Evolutionary conservation across 768 basidiomycete species (phyloP), one percentile per base, ranked within the genome.

Genomic region (Pleurotus platypus): DNA sequence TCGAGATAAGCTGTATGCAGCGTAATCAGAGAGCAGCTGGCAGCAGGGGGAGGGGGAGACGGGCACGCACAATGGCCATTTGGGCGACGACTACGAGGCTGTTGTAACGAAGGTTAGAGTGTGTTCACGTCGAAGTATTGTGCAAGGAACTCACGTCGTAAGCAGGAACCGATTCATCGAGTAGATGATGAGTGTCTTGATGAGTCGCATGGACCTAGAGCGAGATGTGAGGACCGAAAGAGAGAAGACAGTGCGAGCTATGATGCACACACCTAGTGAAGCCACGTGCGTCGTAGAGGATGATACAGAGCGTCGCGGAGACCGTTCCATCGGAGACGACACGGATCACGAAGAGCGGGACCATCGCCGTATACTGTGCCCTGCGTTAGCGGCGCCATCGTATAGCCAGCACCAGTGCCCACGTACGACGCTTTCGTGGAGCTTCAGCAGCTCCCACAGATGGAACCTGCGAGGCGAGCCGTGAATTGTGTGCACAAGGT

Each of bases 391-490:
- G 16, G 15, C 6, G 1, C 15, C 26, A 7, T 27, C 27, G 13
- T 27, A 15, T 35, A 39, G 39, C 11, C 26, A 6, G 50, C 16
- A 18, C 18, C n/a, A 35, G 8, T 11, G 24, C 12, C 4, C 9
- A 53, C 50, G 50, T 40, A 53, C 50, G 4, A 53, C 50, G 13
- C 37, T 20, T 22, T 22, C 50, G 15, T 53, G 50, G 9, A 53
- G 38, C 5, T 22, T 37, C 15, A 42, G 38, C 16, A 53, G 16
- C n/a, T 53, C 37, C 50, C 50, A 53, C 37, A 53, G 37, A 42
- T 38, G n/a, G 38, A 53, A 53, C 22, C 50, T 53, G 16, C 5
- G 5, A 20, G 13, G 11, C 13, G n/a, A 47, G 4, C 3, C 22
- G 46, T 47, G 16, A 47, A 26, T 22, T 47, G 46, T 4, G 15